Evolutionary conservation across 129 eudicot species (phyloP).

Genomic region (Flaveria robusta): DNA sequence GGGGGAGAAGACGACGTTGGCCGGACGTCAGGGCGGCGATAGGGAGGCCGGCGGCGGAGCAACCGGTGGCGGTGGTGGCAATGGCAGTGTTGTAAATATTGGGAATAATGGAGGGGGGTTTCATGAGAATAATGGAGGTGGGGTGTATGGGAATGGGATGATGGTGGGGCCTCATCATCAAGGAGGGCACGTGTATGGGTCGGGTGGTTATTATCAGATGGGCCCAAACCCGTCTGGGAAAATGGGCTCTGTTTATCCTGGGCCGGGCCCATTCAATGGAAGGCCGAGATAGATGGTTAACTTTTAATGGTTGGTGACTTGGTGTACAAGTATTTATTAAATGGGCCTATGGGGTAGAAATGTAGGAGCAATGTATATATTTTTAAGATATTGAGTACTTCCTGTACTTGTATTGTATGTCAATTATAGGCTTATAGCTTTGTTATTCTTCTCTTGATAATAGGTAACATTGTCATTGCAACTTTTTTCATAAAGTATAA

Average conservation of each 20-base stretch:
- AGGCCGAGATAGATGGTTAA: conserved; percentile 37
- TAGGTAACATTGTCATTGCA: too few relatives aligned
- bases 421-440: too few relatives aligned
- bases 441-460: too few relatives aligned
- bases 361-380: too few relatives aligned
- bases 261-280: conserved; percentile 47
- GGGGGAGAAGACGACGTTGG: conserved; percentile 59
- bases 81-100: conserved; percentile 41
- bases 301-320: neutral
- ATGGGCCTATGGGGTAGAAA: too few relatives aligned
- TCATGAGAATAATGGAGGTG: conserved; percentile 38
- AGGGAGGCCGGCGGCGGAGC: conserved; percentile 18
- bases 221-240: conserved; percentile 39
- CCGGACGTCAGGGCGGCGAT: conserved; percentile 45
- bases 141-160: conserved; percentile 31
- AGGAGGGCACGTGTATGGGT: conserved; percentile 44
- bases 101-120: conserved; percentile 41
- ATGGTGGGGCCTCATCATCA: conserved; percentile 51
- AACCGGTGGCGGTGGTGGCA: conserved; percentile 26
- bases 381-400: too few relatives aligned
- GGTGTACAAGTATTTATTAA: too few relatives aligned
- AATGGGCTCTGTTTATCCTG: conserved; percentile 51
- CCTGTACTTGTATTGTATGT: too few relatives aligned
- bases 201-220: conserved; percentile 52
- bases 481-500: too few relatives aligned